Percentiles rank a stretch among this genome's conserved stretches.
Evolutionary conservation across 192 early-diverging fungal genomes (phyloP).

Genomic region (Chytriomyces confervae): DNA sequence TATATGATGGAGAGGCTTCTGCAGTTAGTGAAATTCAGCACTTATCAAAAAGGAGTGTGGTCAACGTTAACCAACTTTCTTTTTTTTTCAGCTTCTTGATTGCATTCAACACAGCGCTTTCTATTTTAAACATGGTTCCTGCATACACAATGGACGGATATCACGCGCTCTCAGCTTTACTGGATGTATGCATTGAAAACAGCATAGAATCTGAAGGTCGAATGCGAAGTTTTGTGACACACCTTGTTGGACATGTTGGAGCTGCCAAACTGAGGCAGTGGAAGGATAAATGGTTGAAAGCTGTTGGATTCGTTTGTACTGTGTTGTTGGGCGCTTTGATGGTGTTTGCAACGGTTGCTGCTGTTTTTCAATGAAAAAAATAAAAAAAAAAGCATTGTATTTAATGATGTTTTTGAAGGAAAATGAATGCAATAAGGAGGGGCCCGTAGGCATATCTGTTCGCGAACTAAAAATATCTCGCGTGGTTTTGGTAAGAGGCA

Average conservation of each 20-base stretch:
- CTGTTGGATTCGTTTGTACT: neutral
- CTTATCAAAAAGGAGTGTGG: neutral
- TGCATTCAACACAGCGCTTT: conserved; percentile 71
- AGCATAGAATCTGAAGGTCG: neutral
- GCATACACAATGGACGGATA: conserved; percentile 75
- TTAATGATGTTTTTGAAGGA: no score
- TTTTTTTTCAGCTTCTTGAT: conserved; percentile 60
- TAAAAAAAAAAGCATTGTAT: neutral
- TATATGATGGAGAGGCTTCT: conserved; percentile 59
- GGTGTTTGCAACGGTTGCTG: conserved; percentile 21
- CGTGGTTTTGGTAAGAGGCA: no score
- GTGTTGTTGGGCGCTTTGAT: conserved; percentile 29
- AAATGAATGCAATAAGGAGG: no score
- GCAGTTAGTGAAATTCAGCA: conserved; percentile 44
- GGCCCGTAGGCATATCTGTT: no score
- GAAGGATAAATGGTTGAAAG: conserved; percentile 11
- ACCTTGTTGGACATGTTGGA: neutral
- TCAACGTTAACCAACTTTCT: neutral
- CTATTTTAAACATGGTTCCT: conserved; percentile 76
- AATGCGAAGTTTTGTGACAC: neutral
- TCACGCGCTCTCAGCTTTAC: conserved; percentile 61
- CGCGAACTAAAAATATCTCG: no score
- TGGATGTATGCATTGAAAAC: conserved; percentile 37
- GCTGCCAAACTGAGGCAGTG: neutral
- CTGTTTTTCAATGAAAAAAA: neutral